Evolutionary conservation across 345 rosid species (phyloP).

Genomic region (Fremontodendron californicum): DNA sequence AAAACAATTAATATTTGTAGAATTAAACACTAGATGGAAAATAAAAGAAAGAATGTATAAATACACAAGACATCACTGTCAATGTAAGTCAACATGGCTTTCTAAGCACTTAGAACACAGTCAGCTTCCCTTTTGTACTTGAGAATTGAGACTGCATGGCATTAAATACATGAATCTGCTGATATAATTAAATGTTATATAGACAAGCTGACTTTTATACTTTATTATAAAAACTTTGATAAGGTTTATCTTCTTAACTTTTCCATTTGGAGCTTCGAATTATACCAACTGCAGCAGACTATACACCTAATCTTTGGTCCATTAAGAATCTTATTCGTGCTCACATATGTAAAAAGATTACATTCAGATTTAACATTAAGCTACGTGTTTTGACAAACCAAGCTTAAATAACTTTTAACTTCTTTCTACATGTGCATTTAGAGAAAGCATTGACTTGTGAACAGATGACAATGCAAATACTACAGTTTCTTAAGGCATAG

Average conservation of each 20-base stretch:
- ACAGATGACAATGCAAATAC: neutral
- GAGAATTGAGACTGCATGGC: neutral
- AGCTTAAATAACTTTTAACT: neutral
- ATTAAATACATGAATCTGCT: neutral
- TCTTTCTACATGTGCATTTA: neutral
- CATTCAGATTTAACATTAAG: neutral
- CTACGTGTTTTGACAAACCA: neutral
- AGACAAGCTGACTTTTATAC: neutral
- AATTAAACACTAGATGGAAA: neutral
- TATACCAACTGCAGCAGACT: neutral
- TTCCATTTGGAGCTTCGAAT: neutral
- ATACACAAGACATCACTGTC: neutral
- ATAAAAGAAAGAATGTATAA: neutral
- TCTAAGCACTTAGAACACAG: neutral
- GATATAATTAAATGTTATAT: neutral
- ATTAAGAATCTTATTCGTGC: neutral
- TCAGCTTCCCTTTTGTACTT: neutral
- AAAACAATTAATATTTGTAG: conserved; percentile 7
- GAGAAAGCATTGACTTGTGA: neutral
- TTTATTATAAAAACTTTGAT: neutral
- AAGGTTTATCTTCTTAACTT: neutral
- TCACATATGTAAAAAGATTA: neutral
- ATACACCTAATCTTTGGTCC: neutral
- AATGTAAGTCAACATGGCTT: neutral
- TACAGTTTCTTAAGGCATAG: neutral